Percentiles rank a stretch among this genome's conserved stretches.
Evolutionary conservation across 192 early-diverging fungal species (phyloP).

Genomic region (Geranomyces michiganensis): DNA sequence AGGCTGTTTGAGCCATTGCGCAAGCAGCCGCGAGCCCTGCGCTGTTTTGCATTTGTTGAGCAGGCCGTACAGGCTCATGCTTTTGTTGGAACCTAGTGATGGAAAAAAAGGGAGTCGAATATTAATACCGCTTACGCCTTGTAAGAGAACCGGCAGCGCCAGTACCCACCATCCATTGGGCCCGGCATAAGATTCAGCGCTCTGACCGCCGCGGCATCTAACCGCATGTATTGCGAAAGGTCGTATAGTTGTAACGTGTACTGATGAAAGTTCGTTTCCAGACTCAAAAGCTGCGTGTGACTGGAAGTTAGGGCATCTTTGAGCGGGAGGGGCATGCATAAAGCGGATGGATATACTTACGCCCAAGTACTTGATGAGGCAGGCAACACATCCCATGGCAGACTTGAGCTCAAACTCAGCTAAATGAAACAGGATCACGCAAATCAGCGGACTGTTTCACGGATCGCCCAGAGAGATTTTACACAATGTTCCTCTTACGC

Average conservation of each 20-base stretch:
- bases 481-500: conserved; percentile 52
- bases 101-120: background rate
- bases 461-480: too few relatives aligned
- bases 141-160: background rate
- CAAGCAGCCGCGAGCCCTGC: conserved; percentile 80
- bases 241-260: conserved; percentile 74
- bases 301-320: background rate
- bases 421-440: background rate
- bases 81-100: conserved; percentile 63
- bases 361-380: conserved; percentile 72
- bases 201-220: conserved; percentile 86
- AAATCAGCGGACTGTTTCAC: conserved; percentile 46
- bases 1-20: conserved; percentile 94
- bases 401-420: conserved; percentile 69
- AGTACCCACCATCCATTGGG: conserved; percentile 62
- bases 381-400: conserved; percentile 70
- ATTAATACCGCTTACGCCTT: background rate
- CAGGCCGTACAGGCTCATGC: conserved; percentile 77
- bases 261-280: conserved; percentile 78
- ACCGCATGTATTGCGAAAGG: conserved; percentile 85
- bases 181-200: conserved; percentile 86
- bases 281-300: conserved; percentile 64
- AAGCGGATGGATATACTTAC: too few relatives aligned
- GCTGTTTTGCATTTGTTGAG: conserved; percentile 89
- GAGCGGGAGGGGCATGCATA: background rate